Base-by-base conservation (phyloP, 208 protist genomes). In the Crithidia expoeki region DNA sequence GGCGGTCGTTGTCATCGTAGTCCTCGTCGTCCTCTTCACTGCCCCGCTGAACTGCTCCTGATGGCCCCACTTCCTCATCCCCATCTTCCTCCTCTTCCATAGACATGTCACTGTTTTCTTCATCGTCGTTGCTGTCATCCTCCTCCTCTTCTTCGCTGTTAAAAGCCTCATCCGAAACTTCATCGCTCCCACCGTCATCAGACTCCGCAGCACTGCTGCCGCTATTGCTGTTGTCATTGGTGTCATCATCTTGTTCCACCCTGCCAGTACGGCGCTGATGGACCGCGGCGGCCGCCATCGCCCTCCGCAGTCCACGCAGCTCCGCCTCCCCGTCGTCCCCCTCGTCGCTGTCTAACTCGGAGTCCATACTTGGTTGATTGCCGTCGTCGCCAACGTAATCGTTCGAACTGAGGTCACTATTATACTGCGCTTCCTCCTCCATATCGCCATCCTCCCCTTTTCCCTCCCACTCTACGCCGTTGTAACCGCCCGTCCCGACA, bases 311-410 rank as follows among this genome's bases (percentile, higher is more conserved):
- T 23, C 52, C 65, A 0, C 44, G 74, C 65, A 77, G 55, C 28
- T 71, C 79, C n/a, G 72, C n/a, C 47, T 73, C n/a, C 47, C 67
- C 74, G 14, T 72, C 74, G 28, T 53, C 66, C 12, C 79, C 78
- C n/a, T 70, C 47, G 34, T 53, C 68, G 28, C 38, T 62, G 59
- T 72, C 64, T 4, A 70, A 59, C 11, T 56, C 75, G 16, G 73
- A 84, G 71, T 81, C 84, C 53, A 67, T 72, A 58, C 84, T 84
- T n/a, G 80, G 64, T 44, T 81, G 80, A 52, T 89, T 90, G 46
- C 84, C 84, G 36, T 90, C 87, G 36, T 89, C 75, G 23, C 83
- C 83, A n/a, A 85, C 64, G 53, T 79, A 68, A 23, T 79, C 65
- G 44, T 73, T 77, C 23, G 69, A 76, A 49, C 79, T 80, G 46